Evolutionary conservation across 2,329 filamentous ascomycete species (phyloP).

Genomic region (Trichoderma atroviride): DNA sequence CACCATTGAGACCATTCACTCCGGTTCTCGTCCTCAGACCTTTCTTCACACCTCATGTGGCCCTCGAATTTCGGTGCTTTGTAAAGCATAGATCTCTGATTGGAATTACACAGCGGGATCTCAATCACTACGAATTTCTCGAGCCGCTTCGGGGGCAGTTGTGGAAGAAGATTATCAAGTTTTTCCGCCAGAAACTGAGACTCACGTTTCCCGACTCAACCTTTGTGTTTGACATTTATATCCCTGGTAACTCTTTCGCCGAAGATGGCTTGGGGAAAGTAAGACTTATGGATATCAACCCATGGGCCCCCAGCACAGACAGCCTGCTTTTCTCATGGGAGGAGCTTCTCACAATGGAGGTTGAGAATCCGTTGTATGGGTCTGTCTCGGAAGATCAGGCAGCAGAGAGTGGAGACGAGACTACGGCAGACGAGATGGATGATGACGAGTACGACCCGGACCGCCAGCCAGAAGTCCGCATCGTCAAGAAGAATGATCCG

Average conservation of each 20-base stretch:
- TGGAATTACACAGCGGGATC: constrained; percentile 83
- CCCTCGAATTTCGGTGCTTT: constrained; percentile 94
- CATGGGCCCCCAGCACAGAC: constrained; percentile 89
- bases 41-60: constrained; percentile 84
- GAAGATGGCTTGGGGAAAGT: constrained; percentile 69
- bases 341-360: constrained; percentile 75
- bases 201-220: constrained; percentile 79
- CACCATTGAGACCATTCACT: constrained; percentile 55
- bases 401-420: constrained; percentile 45
- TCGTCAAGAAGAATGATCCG: constrained; percentile 82
- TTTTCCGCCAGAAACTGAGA: constrained; percentile 75
- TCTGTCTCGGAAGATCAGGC: constrained; percentile 36
- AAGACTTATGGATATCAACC: constrained; percentile 91
- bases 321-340: constrained; percentile 86
- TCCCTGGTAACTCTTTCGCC: constrained; percentile 66
- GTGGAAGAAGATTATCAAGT: constrained; percentile 68
- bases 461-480: constrained; percentile 74
- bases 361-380: constrained; percentile 60
- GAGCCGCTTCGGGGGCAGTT: constrained; percentile 64
- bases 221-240: constrained; percentile 91
- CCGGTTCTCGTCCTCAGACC: constrained; percentile 86
- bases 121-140: constrained; percentile 88
- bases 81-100: constrained; percentile 81
- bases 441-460: constrained; percentile 56
- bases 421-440: constrained; percentile 44